Evolutionary conservation across 1,284 basidiomycete genomes (phyloP).

Genomic region (Leccinum solheimii): DNA sequence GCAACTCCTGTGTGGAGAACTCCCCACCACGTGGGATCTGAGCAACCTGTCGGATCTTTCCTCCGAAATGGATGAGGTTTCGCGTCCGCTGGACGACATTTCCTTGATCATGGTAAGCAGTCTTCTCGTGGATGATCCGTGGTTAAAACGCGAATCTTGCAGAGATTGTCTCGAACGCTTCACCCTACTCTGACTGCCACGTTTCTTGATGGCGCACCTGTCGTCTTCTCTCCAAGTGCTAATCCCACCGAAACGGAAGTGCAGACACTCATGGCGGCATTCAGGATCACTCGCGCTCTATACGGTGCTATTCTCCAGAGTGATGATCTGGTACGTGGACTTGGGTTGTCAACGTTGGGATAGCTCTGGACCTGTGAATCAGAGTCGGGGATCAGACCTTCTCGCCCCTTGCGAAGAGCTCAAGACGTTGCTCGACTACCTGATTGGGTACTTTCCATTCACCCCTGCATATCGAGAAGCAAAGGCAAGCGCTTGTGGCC

Average conservation of each 20-base stretch:
- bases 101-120: slow-evolving; percentile 27
- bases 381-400: slow-evolving; percentile 23
- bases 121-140: slow-evolving; percentile 17
- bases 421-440: slow-evolving; percentile 62
- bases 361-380: slow-evolving; percentile 10
- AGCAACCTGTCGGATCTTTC: slow-evolving; percentile 24
- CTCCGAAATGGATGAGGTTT: slow-evolving; percentile 15
- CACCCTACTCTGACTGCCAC: slow-evolving; percentile 77
- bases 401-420: slow-evolving; percentile 46
- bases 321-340: slow-evolving; percentile 26
- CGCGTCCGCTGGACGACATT: slow-evolving; percentile 14
- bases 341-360: background rate
- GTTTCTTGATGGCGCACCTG: slow-evolving; percentile 83
- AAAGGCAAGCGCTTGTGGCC: slow-evolving; percentile 45
- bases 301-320: slow-evolving; percentile 59
- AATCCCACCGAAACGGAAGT: slow-evolving; percentile 60
- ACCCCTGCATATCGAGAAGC: slow-evolving; percentile 48
- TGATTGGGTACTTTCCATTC: slow-evolving; percentile 86
- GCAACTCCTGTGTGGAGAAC: slow-evolving; percentile 14
- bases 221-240: slow-evolving; percentile 69
- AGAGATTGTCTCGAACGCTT: slow-evolving; percentile 57
- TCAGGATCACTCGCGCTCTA: slow-evolving; percentile 64
- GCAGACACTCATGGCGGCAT: slow-evolving; percentile 61
- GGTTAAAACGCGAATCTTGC: slow-evolving; percentile 17
- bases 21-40: slow-evolving; percentile 25